These are phyloP conservation scores for Uronychia binucleata DNA, from an alignment of 73 alveolate species.

Conservation along the genomic window DNA sequence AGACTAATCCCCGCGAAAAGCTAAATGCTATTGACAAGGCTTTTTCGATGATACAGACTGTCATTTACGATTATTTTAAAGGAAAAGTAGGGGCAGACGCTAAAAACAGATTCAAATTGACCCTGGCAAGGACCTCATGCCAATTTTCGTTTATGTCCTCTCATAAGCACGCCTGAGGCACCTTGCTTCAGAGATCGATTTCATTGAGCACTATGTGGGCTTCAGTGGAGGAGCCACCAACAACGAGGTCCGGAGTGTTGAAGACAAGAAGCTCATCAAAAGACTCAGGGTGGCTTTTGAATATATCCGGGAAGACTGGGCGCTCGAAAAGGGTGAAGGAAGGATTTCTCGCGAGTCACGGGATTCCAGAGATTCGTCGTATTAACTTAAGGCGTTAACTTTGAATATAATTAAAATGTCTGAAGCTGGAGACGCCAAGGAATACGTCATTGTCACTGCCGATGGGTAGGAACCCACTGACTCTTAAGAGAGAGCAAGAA, in stretches of 20 bases:
- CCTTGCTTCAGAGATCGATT: background rate
- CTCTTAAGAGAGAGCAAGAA: conserved; percentile 26
- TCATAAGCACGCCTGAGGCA: background rate
- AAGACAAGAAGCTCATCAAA: background rate
- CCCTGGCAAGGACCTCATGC: background rate
- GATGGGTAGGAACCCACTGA: conserved; percentile 3
- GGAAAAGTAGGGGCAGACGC: background rate
- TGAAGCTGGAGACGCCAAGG: conserved; percentile 30
- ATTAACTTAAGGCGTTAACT: background rate
- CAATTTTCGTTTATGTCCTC: background rate
- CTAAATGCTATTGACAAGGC: background rate
- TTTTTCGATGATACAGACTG: background rate
- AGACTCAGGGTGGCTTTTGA: background rate
- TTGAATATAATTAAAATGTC: background rate
- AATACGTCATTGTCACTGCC: background rate
- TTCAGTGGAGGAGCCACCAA: background rate
- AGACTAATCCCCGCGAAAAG: background rate
- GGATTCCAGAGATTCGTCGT: background rate
- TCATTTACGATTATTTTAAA: background rate
- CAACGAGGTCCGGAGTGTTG: background rate
- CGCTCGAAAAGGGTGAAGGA: background rate
- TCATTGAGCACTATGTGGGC: background rate
- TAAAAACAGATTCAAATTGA: background rate
- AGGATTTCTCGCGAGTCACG: background rate
- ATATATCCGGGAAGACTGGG: background rate